Percentiles rank a stretch among this genome's conserved stretches.
phyloP scores from a whole-genome alignment of 129 eudicot species.

The Artemisia tridentata region DNA sequence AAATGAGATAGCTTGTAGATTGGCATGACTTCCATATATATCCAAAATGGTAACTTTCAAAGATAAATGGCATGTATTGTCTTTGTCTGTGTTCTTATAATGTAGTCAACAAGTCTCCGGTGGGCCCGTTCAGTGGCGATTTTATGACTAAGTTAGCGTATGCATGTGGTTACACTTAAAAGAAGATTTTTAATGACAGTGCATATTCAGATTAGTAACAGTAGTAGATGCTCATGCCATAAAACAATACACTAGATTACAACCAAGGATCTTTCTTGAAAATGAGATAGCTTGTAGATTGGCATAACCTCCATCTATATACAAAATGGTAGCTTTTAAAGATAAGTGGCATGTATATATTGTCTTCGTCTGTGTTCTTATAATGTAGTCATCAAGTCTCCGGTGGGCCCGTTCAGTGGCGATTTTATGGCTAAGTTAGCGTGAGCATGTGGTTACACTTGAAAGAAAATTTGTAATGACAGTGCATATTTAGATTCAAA shows the following conservation, averaged over 20 bases:
- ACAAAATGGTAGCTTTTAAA: slow-evolving; percentile 25
- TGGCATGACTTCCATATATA: slow-evolving; percentile 24
- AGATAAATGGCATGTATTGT: slow-evolving; percentile 1
- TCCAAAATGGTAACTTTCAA: slow-evolving; percentile 25
- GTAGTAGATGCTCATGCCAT: neutral
- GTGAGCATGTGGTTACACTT: neutral
- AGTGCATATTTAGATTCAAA: neutral
- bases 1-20: slow-evolving; percentile 12
- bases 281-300: slow-evolving; percentile 10
- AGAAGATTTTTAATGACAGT: neutral
- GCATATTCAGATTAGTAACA: neutral
- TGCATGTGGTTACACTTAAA: neutral
- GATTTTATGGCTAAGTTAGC: slow-evolving; percentile 18
- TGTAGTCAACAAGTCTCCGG: neutral
- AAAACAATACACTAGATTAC: neutral
- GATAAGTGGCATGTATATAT: slow-evolving; percentile 6
- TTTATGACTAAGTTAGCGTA: slow-evolving; percentile 19
- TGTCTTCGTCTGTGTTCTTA: no score
- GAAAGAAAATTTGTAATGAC: neutral
- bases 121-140: slow-evolving; percentile 9
- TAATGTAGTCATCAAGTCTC: neutral
- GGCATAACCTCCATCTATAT: slow-evolving; percentile 25
- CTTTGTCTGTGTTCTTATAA: slow-evolving; percentile 6
- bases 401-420: slow-evolving; percentile 6
- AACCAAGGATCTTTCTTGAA: slow-evolving; percentile 9